phyloP scores from a whole-genome alignment of 2,329 filamentous ascomycete species.

The Colletotrichum horii region DNA sequence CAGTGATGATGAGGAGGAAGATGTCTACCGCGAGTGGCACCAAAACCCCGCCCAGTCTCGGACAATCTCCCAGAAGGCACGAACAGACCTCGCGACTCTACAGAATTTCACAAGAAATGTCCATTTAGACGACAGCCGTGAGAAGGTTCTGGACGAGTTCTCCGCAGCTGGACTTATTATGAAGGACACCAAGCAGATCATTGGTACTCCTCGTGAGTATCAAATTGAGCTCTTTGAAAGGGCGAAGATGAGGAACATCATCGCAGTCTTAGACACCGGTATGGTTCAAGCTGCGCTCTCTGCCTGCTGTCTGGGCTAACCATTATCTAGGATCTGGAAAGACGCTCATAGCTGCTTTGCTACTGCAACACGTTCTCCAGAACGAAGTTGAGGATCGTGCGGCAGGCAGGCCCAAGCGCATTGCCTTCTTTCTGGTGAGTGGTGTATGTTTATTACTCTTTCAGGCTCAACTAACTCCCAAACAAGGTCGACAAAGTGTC shows the following conservation, averaged over 20 bases:
- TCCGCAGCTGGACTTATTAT: conserved; percentile 37
- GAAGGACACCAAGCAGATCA: conserved; percentile 58
- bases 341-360: conserved; percentile 89
- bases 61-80: conserved; percentile 50
- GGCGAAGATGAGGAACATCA: conserved; percentile 84
- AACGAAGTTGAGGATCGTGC: conserved; percentile 76
- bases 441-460: conserved; percentile 8
- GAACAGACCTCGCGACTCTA: conserved; percentile 55
- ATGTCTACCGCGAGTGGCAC: conserved; percentile 28
- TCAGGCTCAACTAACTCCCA: background rate
- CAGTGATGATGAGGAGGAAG: background rate
- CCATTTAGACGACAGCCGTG: conserved; percentile 33
- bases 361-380: conserved; percentile 78
- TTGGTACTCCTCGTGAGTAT: conserved; percentile 84
- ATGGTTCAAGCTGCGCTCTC: conserved; percentile 11
- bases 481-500: conserved; percentile 81
- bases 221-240: conserved; percentile 90
- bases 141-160: conserved; percentile 32
- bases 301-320: conserved; percentile 16
- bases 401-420: conserved; percentile 62
- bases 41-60: conserved; percentile 35
- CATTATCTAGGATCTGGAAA: conserved; percentile 82
- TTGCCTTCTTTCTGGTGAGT: conserved; percentile 82
- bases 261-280: conserved; percentile 94
- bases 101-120: conserved; percentile 44